Percentiles rank a stretch among this genome's conserved stretches.
phyloP scores from a whole-genome alignment of 1,139 yeast genomes.

The Tardiomyces depauwii region DNA sequence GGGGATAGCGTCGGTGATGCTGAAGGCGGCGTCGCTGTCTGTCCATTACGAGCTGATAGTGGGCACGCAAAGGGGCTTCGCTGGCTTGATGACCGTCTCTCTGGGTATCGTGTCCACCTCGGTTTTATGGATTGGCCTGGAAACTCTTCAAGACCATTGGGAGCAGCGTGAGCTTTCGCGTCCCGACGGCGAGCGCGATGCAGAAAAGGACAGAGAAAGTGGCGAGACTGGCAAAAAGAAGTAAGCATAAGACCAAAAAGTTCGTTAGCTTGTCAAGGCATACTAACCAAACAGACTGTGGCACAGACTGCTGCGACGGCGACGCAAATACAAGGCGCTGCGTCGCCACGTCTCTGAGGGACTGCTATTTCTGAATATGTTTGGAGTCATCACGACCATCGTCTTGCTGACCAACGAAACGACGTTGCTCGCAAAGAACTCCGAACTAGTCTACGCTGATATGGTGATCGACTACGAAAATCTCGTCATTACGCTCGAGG shows the following conservation, averaged over 20 bases:
- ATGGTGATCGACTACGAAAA: neutral
- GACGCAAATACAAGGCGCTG: too few relatives aligned
- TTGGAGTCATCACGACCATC: conserved; percentile 3
- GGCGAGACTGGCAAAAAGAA: too few relatives aligned
- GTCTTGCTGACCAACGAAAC: conserved; percentile 1
- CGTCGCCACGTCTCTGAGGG: neutral
- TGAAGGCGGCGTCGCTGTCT: neutral
- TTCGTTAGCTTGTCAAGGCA: too few relatives aligned
- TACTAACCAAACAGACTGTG: too few relatives aligned
- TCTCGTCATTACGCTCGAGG: conserved; percentile 7
- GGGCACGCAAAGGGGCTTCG: neutral
- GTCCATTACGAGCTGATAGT: neutral
- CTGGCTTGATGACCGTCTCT: neutral
- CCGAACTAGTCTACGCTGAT: neutral
- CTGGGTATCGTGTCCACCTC: neutral
- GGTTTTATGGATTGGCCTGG: neutral
- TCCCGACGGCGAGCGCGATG: neutral
- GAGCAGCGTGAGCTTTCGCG: too few relatives aligned
- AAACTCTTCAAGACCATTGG: neutral
- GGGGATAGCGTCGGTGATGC: neutral
- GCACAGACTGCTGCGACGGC: too few relatives aligned
- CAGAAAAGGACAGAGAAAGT: too few relatives aligned
- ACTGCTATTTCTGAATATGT: conserved; percentile 16
- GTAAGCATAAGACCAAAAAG: too few relatives aligned
- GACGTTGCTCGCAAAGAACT: neutral